Conservation (phyloP, 2,329 filamentous ascomycete species). For the Aureobasidium mangrovei region DNA sequence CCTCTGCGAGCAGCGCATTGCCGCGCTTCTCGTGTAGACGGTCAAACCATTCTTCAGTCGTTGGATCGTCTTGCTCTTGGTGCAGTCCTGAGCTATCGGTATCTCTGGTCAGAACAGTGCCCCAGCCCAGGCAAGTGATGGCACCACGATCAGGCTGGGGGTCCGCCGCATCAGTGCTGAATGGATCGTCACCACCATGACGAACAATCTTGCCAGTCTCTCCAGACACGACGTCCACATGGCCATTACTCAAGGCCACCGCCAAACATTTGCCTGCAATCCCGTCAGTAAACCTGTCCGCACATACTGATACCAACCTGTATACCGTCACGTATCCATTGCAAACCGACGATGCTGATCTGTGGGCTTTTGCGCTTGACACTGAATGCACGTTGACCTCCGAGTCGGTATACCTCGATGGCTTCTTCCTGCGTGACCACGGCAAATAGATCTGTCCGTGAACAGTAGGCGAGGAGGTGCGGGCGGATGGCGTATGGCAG, state of each 20-base stretch:
- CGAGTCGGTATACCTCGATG: slow-evolving; percentile 68
- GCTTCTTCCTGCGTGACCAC: slow-evolving; percentile 60
- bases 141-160: neutral
- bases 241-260: slow-evolving; percentile 74
- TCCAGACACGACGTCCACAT: slow-evolving; percentile 64
- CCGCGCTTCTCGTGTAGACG: neutral
- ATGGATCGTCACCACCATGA: slow-evolving; percentile 37
- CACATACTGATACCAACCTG: too few species aligned
- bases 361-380: slow-evolving; percentile 33
- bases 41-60: slow-evolving; percentile 22
- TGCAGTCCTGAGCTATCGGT: neutral
- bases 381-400: slow-evolving; percentile 60
- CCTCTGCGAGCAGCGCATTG: slow-evolving; percentile 17
- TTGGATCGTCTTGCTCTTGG: slow-evolving; percentile 4
- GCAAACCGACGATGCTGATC: slow-evolving; percentile 29
- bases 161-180: slow-evolving; percentile 2
- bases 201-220: slow-evolving; percentile 77
- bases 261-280: slow-evolving; percentile 44
- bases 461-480: slow-evolving; percentile 63
- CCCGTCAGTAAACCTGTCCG: neutral
- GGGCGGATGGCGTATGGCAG: slow-evolving; percentile 48
- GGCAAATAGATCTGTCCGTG: slow-evolving; percentile 75
- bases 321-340: slow-evolving; percentile 40
- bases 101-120: slow-evolving; percentile 2
- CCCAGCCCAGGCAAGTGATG: slow-evolving; percentile 15